A percentile compares a stretch with the other conserved stretches of the same genome.
These are phyloP conservation scores for Pochonia chlamydosporia DNA, from an alignment of 2,329 filamentous ascomycete genomes.

Conservation along the genomic window DNA sequence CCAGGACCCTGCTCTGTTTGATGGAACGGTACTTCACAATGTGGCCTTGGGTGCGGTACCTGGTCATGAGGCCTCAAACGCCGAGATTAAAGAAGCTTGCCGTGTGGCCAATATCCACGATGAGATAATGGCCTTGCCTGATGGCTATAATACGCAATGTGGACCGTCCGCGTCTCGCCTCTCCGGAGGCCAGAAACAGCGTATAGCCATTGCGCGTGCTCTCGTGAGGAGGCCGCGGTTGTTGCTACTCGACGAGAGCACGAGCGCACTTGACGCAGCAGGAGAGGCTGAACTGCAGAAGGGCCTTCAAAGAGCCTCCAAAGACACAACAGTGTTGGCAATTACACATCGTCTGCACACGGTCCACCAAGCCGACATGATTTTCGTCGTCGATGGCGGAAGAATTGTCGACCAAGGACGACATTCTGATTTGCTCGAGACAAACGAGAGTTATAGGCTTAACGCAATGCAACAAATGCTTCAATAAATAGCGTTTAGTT, in stretches of 20 bases:
- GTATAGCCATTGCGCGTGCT: conserved; percentile 63
- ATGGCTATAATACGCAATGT: conserved; percentile 51
- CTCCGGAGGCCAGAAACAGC: conserved; percentile 66
- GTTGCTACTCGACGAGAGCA: conserved; percentile 42
- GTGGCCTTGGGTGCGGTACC: conserved; percentile 43
- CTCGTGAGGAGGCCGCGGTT: conserved; percentile 58
- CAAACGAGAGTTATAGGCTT: too few species aligned
- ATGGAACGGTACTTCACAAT: conserved; percentile 44
- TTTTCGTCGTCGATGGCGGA: conserved; percentile 36
- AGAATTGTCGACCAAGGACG: conserved; percentile 31
- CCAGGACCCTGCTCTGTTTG: conserved; percentile 44
- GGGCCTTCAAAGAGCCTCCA: conserved; percentile 43
- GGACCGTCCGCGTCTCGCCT: conserved; percentile 59
- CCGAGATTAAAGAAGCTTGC: conserved; percentile 56
- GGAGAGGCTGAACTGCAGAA: conserved; percentile 47
- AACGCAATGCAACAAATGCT: too few species aligned
- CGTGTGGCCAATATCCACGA: conserved; percentile 60
- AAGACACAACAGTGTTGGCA: conserved; percentile 34
- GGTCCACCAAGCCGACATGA: conserved; percentile 35
- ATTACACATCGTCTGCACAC: conserved; percentile 40
- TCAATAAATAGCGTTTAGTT: too few species aligned
- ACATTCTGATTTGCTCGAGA: too few species aligned
- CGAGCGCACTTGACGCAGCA: conserved; percentile 58
- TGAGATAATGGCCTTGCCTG: conserved; percentile 45
- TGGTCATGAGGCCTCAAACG: conserved; percentile 42